Evolutionary conservation across 352 stramenopile genomes (phyloP).

Genomic region (Phytopythium helicoides): DNA sequence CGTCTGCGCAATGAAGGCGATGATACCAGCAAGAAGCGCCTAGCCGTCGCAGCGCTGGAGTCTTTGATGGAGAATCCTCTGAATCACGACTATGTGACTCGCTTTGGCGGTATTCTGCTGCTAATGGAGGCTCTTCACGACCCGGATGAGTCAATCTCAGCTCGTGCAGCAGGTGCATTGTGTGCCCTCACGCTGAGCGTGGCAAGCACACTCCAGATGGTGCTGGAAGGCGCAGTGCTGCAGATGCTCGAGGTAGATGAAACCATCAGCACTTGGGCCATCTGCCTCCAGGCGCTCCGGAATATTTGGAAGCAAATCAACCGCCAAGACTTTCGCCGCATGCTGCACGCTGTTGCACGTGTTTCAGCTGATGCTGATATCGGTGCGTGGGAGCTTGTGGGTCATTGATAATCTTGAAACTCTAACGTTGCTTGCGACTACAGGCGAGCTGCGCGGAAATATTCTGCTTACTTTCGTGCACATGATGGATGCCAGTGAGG

Average conservation of each 20-base stretch:
- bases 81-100: slow-evolving; percentile 86
- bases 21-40: slow-evolving; percentile 57
- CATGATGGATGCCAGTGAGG: slow-evolving; percentile 84
- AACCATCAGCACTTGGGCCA: slow-evolving; percentile 65
- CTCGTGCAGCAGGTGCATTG: slow-evolving; percentile 70
- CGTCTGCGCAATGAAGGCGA: slow-evolving; percentile 49
- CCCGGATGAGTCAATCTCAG: slow-evolving; percentile 59
- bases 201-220: slow-evolving; percentile 81
- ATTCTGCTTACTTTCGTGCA: slow-evolving; percentile 88
- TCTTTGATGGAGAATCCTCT: slow-evolving; percentile 81
- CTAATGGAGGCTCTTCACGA: slow-evolving; percentile 73
- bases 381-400: slow-evolving; percentile 30
- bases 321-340: slow-evolving; percentile 77
- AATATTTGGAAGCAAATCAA: slow-evolving; percentile 91
- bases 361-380: slow-evolving; percentile 78
- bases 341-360: slow-evolving; percentile 80
- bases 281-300: slow-evolving; percentile 75
- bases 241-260: slow-evolving; percentile 89
- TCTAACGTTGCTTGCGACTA: slow-evolving; percentile 3
- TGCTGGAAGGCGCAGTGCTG: slow-evolving; percentile 84
- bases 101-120: slow-evolving; percentile 64
- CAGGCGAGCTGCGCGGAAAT: slow-evolving; percentile 78
- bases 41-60: slow-evolving; percentile 72
- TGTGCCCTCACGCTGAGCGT: slow-evolving; percentile 78
- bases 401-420: too few relatives aligned